A percentile compares a stretch with the other conserved stretches of the same genome.
Conservation (phyloP, 305 asterid species). For the Solanum hybrid region DNA sequence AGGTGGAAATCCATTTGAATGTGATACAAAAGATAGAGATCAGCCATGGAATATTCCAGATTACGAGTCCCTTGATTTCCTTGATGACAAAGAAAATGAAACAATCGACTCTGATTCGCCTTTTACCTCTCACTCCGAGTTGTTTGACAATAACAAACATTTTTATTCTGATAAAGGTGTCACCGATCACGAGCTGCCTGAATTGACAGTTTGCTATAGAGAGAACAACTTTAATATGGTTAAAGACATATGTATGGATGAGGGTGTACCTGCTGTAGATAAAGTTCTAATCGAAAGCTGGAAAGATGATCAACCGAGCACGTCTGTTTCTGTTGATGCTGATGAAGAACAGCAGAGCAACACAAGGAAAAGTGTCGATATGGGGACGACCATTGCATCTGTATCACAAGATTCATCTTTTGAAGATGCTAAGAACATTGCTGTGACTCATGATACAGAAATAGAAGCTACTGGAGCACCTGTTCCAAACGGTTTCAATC, state of each 20-base stretch:
- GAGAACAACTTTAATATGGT: conserved; percentile 25
- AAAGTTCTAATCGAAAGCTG: conserved; percentile 13
- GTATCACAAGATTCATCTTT: not conserved
- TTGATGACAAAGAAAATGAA: conserved; percentile 7
- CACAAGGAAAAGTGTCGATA: conserved; percentile 6
- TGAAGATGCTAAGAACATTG: conserved; percentile 1
- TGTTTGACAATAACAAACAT: conserved; percentile 10
- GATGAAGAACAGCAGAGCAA: conserved; percentile 7
- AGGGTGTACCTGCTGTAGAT: conserved; percentile 38
- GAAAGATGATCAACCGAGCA: conserved; percentile 11
- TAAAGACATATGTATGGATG: conserved; percentile 58
- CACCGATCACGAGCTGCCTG: conserved; percentile 33
- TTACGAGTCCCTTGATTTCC: conserved; percentile 15
- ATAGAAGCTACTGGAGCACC: conserved; percentile 13
- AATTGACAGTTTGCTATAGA: conserved; percentile 34
- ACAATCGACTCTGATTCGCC: conserved; percentile 11
- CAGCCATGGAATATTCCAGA: conserved; percentile 16
- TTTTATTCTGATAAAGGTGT: conserved; percentile 33
- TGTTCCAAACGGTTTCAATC: conserved; percentile 15
- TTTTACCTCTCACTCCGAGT: conserved; percentile 14
- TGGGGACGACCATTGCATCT: conserved; percentile 8
- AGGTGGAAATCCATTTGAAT: conserved; percentile 19
- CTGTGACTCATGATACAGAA: conserved; percentile 12
- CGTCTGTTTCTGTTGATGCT: conserved; percentile 1
- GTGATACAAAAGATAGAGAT: conserved; percentile 11